Conservation (phyloP, 805 yeast species). For the Suhomyces sp. region DNA sequence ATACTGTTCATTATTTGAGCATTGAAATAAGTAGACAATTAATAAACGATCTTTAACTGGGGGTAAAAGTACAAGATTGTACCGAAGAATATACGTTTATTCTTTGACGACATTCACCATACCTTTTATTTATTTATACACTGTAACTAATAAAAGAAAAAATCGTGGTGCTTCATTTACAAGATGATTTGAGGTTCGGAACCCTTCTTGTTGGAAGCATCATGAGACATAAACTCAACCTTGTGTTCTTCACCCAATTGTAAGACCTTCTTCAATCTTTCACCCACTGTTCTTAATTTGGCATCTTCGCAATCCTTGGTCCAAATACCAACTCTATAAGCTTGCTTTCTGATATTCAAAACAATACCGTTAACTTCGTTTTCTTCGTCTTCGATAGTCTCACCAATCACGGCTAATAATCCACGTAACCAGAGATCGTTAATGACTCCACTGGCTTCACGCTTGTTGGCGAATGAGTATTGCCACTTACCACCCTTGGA, state of each 20-base stretch:
- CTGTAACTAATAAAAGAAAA: background rate
- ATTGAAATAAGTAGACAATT: background rate
- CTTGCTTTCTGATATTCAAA: constrained; percentile 79
- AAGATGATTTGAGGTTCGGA: constrained; percentile 34
- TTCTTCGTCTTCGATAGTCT: constrained; percentile 80
- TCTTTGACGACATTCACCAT: background rate
- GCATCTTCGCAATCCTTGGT: constrained; percentile 71
- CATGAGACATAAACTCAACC: constrained; percentile 77
- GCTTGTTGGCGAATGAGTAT: constrained; percentile 63
- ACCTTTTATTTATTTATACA: background rate
- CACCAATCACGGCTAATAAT: constrained; percentile 88
- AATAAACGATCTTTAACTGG: background rate
- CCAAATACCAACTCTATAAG: constrained; percentile 88
- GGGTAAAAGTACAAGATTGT: background rate
- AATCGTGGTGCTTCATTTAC: constrained; percentile 11
- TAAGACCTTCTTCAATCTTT: constrained; percentile 80
- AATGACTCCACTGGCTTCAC: constrained; percentile 56
- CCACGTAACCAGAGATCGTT: constrained; percentile 93
- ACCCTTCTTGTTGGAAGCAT: constrained; percentile 44
- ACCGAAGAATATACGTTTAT: background rate
- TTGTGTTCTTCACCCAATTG: constrained; percentile 70
- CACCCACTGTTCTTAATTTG: constrained; percentile 72
- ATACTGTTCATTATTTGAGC: no score
- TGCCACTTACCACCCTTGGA: constrained; percentile 92
- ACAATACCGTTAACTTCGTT: constrained; percentile 94